These are phyloP conservation scores for Aspergillus sergii DNA, from an alignment of 2,329 filamentous ascomycete species.

Conservation along the genomic window DNA sequence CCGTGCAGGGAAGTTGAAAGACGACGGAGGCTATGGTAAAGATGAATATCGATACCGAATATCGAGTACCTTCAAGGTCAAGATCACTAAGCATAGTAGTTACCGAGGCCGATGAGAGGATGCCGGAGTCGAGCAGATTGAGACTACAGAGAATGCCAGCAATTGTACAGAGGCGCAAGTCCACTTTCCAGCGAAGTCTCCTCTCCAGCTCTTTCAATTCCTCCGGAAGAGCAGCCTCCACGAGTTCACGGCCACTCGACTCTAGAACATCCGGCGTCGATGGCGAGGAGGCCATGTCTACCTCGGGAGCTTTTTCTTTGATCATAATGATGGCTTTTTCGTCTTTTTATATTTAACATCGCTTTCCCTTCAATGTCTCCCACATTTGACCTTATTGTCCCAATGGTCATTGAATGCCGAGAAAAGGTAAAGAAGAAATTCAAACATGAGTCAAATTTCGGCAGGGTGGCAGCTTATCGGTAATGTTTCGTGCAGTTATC, in stretches of 20 bases:
- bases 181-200: constrained; percentile 63
- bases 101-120: constrained; percentile 70
- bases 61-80: constrained; percentile 65
- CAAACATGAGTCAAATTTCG: background rate
- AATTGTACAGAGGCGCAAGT: constrained; percentile 69
- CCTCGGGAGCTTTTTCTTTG: background rate
- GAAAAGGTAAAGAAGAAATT: background rate
- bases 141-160: constrained; percentile 71
- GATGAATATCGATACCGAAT: constrained; percentile 72
- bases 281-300: background rate
- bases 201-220: constrained; percentile 41
- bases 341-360: background rate
- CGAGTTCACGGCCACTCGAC: background rate
- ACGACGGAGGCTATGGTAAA: constrained; percentile 70
- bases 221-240: constrained; percentile 17
- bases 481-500: background rate
- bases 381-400: background rate
- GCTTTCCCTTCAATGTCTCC: background rate
- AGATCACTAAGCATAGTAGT: constrained; percentile 69
- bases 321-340: background rate
- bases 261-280: background rate
- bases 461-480: background rate
- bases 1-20: constrained; percentile 69
- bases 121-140: constrained; percentile 69
- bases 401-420: background rate